phyloP scores from a whole-genome alignment of 176 grass and related monocot species.

The Tuctoria greenei region DNA sequence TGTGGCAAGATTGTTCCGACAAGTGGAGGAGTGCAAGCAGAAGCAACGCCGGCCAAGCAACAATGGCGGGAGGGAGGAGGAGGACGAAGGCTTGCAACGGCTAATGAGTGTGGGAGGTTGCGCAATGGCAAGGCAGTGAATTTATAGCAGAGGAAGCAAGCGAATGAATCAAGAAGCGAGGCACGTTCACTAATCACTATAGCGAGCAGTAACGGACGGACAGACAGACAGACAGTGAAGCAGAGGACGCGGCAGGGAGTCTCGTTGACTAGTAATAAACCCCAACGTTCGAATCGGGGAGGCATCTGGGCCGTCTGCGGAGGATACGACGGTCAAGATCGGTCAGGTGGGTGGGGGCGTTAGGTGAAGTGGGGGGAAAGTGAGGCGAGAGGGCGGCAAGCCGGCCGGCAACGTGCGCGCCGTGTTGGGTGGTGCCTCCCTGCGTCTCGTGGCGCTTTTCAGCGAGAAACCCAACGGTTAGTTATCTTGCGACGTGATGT shows the following conservation, averaged over 20 bases:
- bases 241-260: not conserved
- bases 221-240: constrained; percentile 4
- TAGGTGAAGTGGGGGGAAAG: not conserved
- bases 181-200: not conserved
- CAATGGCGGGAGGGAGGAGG: constrained; percentile 16
- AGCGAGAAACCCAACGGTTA: constrained; percentile 24
- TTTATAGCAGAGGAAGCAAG: constrained; percentile 29
- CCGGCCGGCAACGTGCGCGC: constrained; percentile 29
- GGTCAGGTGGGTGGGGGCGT: not conserved
- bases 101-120: constrained; percentile 5
- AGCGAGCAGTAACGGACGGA: constrained; percentile 16
- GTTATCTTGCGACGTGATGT: not conserved
- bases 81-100: constrained; percentile 5
- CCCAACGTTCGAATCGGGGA: constrained; percentile 45
- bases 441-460: not conserved
- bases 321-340: not conserved
- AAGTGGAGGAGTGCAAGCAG: not conserved
- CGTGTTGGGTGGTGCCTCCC: not conserved
- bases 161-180: not conserved
- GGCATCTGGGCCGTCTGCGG: not conserved
- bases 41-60: constrained; percentile 11
- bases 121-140: not conserved
- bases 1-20: not conserved
- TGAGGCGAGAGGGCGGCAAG: not conserved
- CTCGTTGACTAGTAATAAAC: constrained; percentile 12